Percentiles rank a stretch among this genome's conserved stretches.
Evolutionary conservation across 148 eudicot species (phyloP).

Genomic region (Dianthus caryophyllus): DNA sequence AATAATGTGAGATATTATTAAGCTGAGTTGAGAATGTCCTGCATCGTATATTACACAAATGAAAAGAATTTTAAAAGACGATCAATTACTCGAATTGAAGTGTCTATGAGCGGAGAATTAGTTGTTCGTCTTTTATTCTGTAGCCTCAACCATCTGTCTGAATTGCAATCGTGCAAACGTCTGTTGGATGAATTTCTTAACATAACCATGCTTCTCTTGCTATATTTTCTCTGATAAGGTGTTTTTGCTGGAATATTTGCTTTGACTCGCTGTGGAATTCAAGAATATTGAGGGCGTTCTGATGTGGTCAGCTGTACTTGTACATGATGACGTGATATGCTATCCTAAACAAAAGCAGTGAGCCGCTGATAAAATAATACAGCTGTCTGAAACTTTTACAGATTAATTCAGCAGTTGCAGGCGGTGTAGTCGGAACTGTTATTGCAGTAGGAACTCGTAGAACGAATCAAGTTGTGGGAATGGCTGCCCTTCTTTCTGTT

Average conservation of each 20-base stretch:
- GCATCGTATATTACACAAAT: background rate
- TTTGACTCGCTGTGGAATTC: conserved; percentile 64
- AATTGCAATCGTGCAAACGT: background rate
- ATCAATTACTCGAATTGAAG: background rate
- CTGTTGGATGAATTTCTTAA: background rate
- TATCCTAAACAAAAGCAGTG: background rate
- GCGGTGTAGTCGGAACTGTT: conserved; percentile 79
- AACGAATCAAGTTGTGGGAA: conserved; percentile 64
- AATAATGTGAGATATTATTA: background rate
- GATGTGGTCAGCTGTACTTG: conserved; percentile 74
- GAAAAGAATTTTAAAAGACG: background rate
- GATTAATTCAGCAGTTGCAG: conserved; percentile 69
- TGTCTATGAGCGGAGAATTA: no score
- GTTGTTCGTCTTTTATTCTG: no score
- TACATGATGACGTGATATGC: no score
- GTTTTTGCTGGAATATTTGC: conserved; percentile 72
- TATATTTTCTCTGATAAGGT: conserved; percentile 33
- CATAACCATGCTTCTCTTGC: conserved; percentile 2
- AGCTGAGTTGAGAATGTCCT: background rate
- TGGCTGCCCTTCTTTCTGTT: conserved; percentile 58
- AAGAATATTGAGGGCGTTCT: conserved; percentile 56
- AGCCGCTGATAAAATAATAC: background rate
- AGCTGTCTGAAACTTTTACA: conserved; percentile 22
- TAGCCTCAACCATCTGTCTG: no score
- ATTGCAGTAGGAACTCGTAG: conserved; percentile 59